Percentiles rank a stretch among this genome's conserved stretches.
Conservation (phyloP, 169 alveolate species). For the Eimeria sp. region DNA sequence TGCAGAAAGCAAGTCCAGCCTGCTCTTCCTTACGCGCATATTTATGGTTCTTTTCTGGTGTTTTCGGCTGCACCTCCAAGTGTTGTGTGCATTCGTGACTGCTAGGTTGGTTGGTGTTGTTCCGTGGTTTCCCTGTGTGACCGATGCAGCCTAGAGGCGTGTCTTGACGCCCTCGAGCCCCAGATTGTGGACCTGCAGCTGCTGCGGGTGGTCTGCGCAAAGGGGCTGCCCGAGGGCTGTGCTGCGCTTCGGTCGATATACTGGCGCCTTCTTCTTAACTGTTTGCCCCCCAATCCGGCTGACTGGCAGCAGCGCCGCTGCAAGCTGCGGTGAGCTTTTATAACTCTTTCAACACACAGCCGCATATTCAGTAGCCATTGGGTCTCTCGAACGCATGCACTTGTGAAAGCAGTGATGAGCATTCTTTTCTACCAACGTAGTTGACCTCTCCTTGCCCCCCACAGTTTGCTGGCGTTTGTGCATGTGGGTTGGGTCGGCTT, state of each 20-base stretch:
- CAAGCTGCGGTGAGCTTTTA: conserved; percentile 19
- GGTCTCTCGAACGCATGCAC: not conserved
- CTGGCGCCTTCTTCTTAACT: conserved; percentile 78
- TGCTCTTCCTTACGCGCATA: not conserved
- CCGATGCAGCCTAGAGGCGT: conserved; percentile 73
- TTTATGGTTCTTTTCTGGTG: not conserved
- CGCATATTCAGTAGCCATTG: not conserved
- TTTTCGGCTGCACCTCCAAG: not conserved
- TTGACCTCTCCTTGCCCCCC: not conserved
- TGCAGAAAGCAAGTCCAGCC: not conserved
- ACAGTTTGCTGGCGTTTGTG: not conserved
- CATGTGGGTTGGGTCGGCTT: not conserved
- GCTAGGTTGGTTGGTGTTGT: not conserved
- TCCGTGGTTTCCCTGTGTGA: not conserved
- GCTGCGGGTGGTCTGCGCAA: conserved; percentile 59
- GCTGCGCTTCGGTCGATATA: conserved; percentile 81
- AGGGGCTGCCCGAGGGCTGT: conserved; percentile 81
- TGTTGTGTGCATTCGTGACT: not conserved
- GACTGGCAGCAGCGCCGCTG: conserved; percentile 74
- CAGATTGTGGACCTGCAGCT: conserved; percentile 30
- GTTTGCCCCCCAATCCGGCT: conserved; percentile 64
- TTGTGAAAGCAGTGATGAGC: not conserved
- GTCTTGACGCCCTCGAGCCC: conserved; percentile 61
- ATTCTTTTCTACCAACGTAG: not conserved
- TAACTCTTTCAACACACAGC: not conserved